Evolutionary conservation across 306 rosid species (phyloP).

Genomic region (Acmispon strigosus): DNA sequence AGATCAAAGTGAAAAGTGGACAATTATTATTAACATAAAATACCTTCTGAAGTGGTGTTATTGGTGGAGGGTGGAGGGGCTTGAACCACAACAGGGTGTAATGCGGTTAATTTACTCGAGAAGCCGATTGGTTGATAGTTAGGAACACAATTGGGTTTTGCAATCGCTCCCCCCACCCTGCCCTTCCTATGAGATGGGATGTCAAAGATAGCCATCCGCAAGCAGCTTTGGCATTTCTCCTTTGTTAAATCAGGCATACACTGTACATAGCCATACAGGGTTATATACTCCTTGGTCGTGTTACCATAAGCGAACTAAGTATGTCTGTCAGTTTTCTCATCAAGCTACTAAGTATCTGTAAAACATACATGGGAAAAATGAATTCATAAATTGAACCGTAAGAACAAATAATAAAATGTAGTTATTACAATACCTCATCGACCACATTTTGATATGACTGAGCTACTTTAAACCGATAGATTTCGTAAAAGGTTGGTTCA

Average conservation of each 20-base stretch:
- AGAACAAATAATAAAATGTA: too few relatives aligned
- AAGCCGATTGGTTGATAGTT: neutral
- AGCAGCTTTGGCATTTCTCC: conserved; percentile 12
- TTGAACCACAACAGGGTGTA: neutral
- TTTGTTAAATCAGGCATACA: conserved; percentile 33
- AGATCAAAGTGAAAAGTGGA: too few relatives aligned
- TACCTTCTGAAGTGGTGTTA: neutral
- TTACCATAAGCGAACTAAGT: neutral
- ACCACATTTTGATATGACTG: too few relatives aligned
- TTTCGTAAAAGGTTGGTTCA: too few relatives aligned
- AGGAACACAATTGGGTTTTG: conserved; percentile 1
- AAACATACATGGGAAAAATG: too few relatives aligned
- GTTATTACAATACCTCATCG: too few relatives aligned
- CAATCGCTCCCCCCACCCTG: neutral
- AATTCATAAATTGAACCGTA: too few relatives aligned
- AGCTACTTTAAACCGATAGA: too few relatives aligned
- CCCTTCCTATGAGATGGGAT: neutral
- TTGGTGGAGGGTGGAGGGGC: neutral
- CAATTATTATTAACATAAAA: too few relatives aligned
- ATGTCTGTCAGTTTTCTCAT: neutral
- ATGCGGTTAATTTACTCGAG: neutral
- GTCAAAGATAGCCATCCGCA: fast-evolving
- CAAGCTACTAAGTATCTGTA: neutral
- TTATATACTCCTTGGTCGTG: neutral
- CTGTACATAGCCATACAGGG: conserved; percentile 15